A percentile compares a stretch with the other conserved stretches of the same genome.
phyloP scores from a whole-genome alignment of 1,284 basidiomycete genomes.

The Fereydounia khargensis region DNA sequence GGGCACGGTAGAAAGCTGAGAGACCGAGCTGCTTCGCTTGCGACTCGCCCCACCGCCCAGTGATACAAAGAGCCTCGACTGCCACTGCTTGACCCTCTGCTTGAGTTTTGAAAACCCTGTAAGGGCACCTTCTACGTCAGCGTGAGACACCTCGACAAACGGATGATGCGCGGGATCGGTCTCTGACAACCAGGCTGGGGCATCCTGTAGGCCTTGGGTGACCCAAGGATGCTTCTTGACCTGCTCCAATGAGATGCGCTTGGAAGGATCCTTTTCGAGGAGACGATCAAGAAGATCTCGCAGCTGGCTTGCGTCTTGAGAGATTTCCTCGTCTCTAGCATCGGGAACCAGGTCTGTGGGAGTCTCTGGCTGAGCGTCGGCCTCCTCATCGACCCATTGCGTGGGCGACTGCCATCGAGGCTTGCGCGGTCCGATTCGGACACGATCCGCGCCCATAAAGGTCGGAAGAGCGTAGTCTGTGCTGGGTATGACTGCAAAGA shows the following conservation, averaged over 20 bases:
- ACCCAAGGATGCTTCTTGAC: conserved; percentile 84
- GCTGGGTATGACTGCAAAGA: conserved; percentile 81
- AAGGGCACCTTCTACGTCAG: conserved; percentile 73
- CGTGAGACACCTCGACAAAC: conserved; percentile 71
- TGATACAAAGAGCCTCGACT: conserved; percentile 36
- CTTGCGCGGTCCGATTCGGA: conserved; percentile 55
- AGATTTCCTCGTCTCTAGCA: conserved; percentile 8
- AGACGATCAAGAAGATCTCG: conserved; percentile 73
- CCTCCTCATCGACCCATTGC: conserved; percentile 42
- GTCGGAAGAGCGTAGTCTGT: conserved; percentile 72
- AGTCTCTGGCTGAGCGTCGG: conserved; percentile 21
- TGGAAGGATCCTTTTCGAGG: conserved; percentile 76
- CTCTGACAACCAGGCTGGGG: conserved; percentile 73
- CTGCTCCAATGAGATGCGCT: conserved; percentile 76
- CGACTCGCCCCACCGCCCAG: conserved; percentile 18
- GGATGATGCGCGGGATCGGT: conserved; percentile 68
- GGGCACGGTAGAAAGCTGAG: conserved; percentile 16
- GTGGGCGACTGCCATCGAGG: conserved; percentile 33
- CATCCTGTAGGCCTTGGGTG: conserved; percentile 63
- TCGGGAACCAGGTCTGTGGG: conserved; percentile 23
- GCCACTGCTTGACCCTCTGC: conserved; percentile 44
- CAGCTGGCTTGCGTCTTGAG: conserved; percentile 56
- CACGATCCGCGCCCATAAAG: conserved; percentile 71
- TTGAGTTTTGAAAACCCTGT: conserved; percentile 51
- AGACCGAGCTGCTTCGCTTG: conserved; percentile 17